These are phyloP conservation scores for Penicillium sp. DNA, from an alignment of 2,329 filamentous ascomycete species.

Conservation along the genomic window DNA sequence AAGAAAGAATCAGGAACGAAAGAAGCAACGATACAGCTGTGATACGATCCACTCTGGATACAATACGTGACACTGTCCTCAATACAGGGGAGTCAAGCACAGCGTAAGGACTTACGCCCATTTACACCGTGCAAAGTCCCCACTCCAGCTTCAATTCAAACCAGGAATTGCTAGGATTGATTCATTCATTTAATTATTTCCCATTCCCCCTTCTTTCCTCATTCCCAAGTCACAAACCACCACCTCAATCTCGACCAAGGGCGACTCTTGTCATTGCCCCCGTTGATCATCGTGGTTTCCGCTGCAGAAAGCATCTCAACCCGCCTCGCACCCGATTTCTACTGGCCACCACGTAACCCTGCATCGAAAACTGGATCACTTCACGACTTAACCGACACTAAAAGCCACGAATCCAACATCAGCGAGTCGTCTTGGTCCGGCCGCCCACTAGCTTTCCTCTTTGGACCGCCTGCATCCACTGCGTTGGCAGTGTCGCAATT, in stretches of 20 bases:
- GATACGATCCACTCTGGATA: neutral
- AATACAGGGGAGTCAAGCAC: neutral
- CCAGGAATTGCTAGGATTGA: constrained; percentile 19
- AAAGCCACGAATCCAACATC: constrained; percentile 21
- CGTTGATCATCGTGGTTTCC: constrained; percentile 24
- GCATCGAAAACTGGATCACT: constrained; percentile 28
- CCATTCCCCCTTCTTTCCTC: constrained; percentile 4
- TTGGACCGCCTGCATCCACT: constrained; percentile 36
- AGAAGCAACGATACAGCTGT: neutral
- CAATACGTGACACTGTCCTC: constrained; percentile 4
- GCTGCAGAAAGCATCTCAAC: constrained; percentile 19
- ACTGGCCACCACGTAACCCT: constrained; percentile 35
- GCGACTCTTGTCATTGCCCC: constrained; percentile 18
- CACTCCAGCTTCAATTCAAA: constrained; percentile 25
- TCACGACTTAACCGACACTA: constrained; percentile 26
- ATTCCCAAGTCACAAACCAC: neutral
- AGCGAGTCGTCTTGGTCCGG: constrained; percentile 23
- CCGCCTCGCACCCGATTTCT: constrained; percentile 24
- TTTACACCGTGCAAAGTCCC: constrained; percentile 12
- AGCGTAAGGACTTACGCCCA: neutral
- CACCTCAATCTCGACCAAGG: constrained; percentile 6
- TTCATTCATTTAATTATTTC: constrained; percentile 26
- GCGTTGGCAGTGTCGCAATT: constrained; percentile 35
- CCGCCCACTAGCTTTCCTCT: constrained; percentile 32
- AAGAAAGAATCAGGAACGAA: neutral